phyloP scores from a whole-genome alignment of 2,329 filamentous ascomycete species.

The Neoscytalidium dimidiatum region DNA sequence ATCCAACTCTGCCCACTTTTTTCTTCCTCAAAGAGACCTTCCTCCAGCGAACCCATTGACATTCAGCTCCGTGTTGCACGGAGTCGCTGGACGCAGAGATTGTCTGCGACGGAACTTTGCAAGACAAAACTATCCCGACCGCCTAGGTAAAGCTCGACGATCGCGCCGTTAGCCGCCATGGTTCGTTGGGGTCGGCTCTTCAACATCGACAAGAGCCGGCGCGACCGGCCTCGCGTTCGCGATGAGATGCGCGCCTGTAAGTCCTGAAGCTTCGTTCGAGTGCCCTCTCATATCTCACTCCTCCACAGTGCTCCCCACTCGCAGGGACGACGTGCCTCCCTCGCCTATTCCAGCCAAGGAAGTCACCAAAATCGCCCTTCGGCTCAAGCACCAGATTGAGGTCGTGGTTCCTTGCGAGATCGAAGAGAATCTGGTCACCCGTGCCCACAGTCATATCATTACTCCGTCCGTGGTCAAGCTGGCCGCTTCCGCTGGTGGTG shows the following conservation, averaged over 20 bases:
- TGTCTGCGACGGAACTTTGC: not conserved
- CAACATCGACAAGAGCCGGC: constrained; percentile 39
- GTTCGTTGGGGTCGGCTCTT: constrained; percentile 42
- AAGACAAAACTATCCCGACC: not conserved
- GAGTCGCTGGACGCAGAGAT: not conserved
- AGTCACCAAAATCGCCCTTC: constrained; percentile 86
- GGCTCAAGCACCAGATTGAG: constrained; percentile 88
- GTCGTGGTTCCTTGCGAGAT: constrained; percentile 89
- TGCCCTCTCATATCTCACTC: constrained; percentile 19
- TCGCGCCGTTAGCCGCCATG: constrained; percentile 28
- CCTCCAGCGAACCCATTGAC: constrained; percentile 4
- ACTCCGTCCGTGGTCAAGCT: constrained; percentile 77
- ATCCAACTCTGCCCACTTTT: constrained; percentile 17
- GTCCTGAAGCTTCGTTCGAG: constrained; percentile 19
- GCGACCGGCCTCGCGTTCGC: constrained; percentile 34
- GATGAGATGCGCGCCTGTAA: constrained; percentile 45
- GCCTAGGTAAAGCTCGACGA: not conserved
- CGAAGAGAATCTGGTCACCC: constrained; percentile 71
- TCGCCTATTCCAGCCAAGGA: constrained; percentile 74
- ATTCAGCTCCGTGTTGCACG: not conserved
- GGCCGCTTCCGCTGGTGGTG: constrained; percentile 77
- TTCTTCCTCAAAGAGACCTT: not conserved
- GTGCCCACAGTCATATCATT: constrained; percentile 82
- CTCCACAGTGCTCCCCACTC: constrained; percentile 64
- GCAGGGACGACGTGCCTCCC: constrained; percentile 59